A percentile compares a stretch with the other conserved stretches of the same genome.
Evolutionary conservation across 169 alveolate species (phyloP).

Genomic region (Eimeria mitis): DNA sequence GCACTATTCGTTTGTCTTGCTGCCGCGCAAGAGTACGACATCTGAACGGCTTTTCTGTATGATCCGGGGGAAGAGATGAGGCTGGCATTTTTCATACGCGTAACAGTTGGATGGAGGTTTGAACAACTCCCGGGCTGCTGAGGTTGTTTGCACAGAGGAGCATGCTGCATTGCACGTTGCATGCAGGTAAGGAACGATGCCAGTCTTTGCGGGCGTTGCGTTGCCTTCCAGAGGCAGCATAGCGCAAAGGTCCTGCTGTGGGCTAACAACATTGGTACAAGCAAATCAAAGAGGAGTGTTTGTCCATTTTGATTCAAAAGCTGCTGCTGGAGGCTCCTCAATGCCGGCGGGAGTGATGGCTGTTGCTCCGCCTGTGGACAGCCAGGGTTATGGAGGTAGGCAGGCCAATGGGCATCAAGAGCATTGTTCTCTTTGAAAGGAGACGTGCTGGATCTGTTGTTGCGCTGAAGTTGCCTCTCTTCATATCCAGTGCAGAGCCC

Average conservation of each 20-base stretch:
- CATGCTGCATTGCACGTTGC: constrained; percentile 67
- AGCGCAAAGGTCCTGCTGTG: constrained; percentile 54
- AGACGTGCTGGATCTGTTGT: too few species aligned
- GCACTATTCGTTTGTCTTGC: not conserved
- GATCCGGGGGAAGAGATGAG: not conserved
- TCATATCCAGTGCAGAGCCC: not conserved
- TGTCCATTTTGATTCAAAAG: not conserved
- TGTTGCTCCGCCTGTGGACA: constrained; percentile 26
- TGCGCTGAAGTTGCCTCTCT: not conserved
- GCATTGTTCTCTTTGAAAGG: too few species aligned
- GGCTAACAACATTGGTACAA: constrained; percentile 33
- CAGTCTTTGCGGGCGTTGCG: constrained; percentile 57
- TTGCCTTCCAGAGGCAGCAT: constrained; percentile 66
- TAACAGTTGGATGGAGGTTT: not conserved
- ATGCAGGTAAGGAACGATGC: constrained; percentile 42
- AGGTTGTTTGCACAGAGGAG: constrained; percentile 6
- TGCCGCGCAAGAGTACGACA: not conserved
- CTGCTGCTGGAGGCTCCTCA: not conserved
- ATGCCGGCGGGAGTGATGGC: constrained; percentile 30
- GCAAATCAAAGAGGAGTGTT: constrained; percentile 8
- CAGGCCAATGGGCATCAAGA: not conserved
- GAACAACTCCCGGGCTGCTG: not conserved
- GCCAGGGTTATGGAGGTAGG: constrained; percentile 32
- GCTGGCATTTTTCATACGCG: not conserved
- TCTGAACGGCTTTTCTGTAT: not conserved